Percentiles rank a stretch among this genome's conserved stretches.
These are phyloP conservation scores for Leccinum variabile DNA, from an alignment of 1,284 basidiomycete species.

Conservation along the genomic window DNA sequence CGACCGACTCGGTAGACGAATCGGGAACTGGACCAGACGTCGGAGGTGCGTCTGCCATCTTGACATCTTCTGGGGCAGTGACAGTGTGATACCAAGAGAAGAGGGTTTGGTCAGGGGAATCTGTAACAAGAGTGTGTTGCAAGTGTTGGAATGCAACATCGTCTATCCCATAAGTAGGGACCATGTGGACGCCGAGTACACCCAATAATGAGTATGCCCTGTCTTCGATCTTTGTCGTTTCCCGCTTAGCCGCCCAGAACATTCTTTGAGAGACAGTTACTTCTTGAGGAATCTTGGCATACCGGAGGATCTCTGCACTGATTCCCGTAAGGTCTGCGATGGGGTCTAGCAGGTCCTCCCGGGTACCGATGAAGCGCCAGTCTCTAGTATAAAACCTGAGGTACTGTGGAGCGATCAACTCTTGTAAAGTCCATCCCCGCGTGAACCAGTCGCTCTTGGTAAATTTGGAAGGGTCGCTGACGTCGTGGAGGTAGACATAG, in stretches of 20 bases:
- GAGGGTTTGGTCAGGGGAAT: slow-evolving; percentile 28
- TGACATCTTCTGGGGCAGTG: slow-evolving; percentile 9
- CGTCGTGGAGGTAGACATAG: slow-evolving; percentile 32
- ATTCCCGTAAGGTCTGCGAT: slow-evolving; percentile 25
- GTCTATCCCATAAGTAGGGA: slow-evolving; percentile 24
- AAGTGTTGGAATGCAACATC: slow-evolving; percentile 24
- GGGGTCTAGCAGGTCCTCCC: slow-evolving; percentile 13
- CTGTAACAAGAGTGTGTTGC: slow-evolving; percentile 23
- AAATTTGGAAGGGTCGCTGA: slow-evolving; percentile 18
- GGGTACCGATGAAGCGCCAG: slow-evolving; percentile 26
- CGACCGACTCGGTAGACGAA: neutral
- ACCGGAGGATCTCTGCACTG: slow-evolving; percentile 14
- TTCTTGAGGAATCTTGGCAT: slow-evolving; percentile 9
- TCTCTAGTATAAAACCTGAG: slow-evolving; percentile 29
- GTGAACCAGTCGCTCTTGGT: slow-evolving; percentile 30
- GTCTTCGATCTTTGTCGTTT: slow-evolving; percentile 26
- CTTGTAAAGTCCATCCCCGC: slow-evolving; percentile 34
- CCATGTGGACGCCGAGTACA: slow-evolving; percentile 23
- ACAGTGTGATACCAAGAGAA: slow-evolving; percentile 27
- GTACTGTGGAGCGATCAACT: slow-evolving; percentile 28
- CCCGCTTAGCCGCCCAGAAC: slow-evolving; percentile 27
- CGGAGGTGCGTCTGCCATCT: slow-evolving; percentile 3
- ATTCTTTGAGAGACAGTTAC: slow-evolving; percentile 28
- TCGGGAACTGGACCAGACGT: neutral
- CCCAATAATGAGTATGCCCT: slow-evolving; percentile 32